These are phyloP conservation scores for Aurantiochytrium sp. DNA, from an alignment of 108 stramenopile species.

Conservation along the genomic window DNA sequence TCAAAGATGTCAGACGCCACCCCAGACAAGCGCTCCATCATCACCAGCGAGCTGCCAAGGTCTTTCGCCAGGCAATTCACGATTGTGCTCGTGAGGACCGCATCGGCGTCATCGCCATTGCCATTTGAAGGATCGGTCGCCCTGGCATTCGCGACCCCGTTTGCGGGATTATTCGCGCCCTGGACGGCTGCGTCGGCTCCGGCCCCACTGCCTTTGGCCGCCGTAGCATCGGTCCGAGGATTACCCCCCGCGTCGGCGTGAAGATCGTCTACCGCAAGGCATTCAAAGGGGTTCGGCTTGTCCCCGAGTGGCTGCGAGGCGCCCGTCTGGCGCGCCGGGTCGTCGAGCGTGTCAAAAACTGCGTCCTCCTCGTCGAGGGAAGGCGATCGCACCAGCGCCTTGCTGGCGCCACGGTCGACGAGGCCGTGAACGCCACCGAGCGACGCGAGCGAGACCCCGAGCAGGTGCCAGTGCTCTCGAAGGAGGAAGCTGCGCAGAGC, in stretches of 20 bases:
- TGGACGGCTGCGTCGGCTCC: too few relatives aligned
- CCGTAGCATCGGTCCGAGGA: too few relatives aligned
- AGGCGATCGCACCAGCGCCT: neutral
- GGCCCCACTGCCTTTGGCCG: too few relatives aligned
- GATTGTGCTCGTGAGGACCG: neutral
- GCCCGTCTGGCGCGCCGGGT: neutral
- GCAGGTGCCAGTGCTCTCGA: neutral
- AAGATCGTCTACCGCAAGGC: too few relatives aligned
- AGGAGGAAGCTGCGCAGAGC: conserved; percentile 7
- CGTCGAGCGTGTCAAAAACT: neutral
- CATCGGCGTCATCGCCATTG: neutral
- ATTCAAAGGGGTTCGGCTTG: too few relatives aligned
- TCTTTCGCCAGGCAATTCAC: conserved; percentile 16
- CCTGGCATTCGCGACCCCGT: neutral
- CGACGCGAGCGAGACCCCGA: neutral
- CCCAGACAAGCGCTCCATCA: neutral
- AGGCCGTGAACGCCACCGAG: neutral
- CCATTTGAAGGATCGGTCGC: neutral
- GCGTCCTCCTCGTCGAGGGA: neutral
- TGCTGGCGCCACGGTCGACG: neutral
- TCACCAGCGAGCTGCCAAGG: neutral
- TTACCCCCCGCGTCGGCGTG: too few relatives aligned
- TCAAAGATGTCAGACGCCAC: neutral
- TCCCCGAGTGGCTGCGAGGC: too few relatives aligned
- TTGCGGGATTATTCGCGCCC: neutral